phyloP scores from a whole-genome alignment of 2,329 filamentous ascomycete genomes.

The Aureobasidium melanogenum region DNA sequence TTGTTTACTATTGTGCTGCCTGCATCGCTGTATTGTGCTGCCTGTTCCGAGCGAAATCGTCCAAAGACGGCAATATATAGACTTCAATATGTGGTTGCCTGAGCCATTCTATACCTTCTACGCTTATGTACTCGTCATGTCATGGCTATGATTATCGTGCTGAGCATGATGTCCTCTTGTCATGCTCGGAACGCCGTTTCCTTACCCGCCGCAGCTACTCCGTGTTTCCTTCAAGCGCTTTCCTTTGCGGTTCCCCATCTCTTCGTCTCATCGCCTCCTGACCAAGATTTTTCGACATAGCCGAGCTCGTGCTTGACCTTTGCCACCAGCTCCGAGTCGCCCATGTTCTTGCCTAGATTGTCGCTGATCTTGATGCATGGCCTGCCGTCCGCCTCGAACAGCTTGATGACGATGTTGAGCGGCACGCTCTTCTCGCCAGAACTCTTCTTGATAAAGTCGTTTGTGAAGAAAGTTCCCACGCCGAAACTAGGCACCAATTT shows the following conservation, averaged over 20 bases:
- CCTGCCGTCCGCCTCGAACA: constrained; percentile 72
- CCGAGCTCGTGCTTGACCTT: constrained; percentile 79
- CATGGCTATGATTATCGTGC: neutral
- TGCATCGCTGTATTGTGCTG: neutral
- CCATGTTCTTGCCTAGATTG: constrained; percentile 90
- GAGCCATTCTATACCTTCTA: neutral
- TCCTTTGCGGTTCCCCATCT: constrained; percentile 56
- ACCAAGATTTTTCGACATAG: constrained; percentile 79
- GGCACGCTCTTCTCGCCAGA: constrained; percentile 78
- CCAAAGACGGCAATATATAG: no score
- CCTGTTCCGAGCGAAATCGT: neutral
- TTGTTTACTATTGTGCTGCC: neutral
- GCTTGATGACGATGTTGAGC: constrained; percentile 96
- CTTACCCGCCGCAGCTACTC: neutral
- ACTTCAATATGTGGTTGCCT: neutral
- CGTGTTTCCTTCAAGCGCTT: neutral
- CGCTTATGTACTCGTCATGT: neutral
- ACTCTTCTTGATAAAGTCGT: constrained; percentile 71
- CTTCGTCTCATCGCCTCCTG: constrained; percentile 70
- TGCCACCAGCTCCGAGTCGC: constrained; percentile 67
- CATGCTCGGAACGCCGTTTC: constrained; percentile 1
- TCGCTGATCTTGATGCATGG: constrained; percentile 84
- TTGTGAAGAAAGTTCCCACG: constrained; percentile 87
- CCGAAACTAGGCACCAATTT: constrained; percentile 85
- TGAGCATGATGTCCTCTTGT: neutral